Base-by-base conservation (phyloP, 805 yeast genomes). In the Saturnispora besseyi region DNA sequence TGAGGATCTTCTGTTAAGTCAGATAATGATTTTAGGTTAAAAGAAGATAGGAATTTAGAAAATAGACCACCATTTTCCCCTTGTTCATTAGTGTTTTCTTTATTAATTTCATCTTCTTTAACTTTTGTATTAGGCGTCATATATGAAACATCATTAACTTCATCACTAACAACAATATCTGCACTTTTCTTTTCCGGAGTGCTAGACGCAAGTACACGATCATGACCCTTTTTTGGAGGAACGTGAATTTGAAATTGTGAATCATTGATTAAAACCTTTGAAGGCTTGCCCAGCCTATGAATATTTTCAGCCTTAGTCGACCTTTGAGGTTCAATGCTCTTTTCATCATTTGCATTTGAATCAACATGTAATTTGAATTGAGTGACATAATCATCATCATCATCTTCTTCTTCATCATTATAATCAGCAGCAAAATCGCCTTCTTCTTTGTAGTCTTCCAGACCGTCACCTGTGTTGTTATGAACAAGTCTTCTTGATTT, bases 11-110 rank as follows among this genome's bases (percentile, higher is more conserved):
- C 47, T 4, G 41, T 30, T 9, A 55, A 26, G 15, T 55, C 59
- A 3, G 59, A 34, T 10, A 56, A 57, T 0, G 67, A 61, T 30
- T 57, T 57, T 24, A 64, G 47, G 43, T 61, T 61, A 41, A 64
- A 54, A 4, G 66, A 55, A 34, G 58, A 61, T 50, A 64, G 50
- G 10, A 64, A 51, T 5, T 61, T 57, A 3, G 65, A 61, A 7
- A 64, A 41, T 4, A 64, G 38, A 1, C 68, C 67, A 11, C 67
- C 65, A 9, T 44, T 32, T 41, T 47, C 44, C 11, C 29, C 37
- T 11, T 37, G 41, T 30, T 43, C 32, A 43, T 30, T 18, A 18
- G 7, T 50, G 22, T 43, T 44, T 44, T 42, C 50, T 26, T 31
- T 42, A 12, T 34, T 21, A n/a, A 21, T 29, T 4, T 18, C 37